Evolutionary conservation across 116 monocot species (phyloP), one percentile per base, ranked within the genome.

Genomic region (Posidonia oceanica): DNA sequence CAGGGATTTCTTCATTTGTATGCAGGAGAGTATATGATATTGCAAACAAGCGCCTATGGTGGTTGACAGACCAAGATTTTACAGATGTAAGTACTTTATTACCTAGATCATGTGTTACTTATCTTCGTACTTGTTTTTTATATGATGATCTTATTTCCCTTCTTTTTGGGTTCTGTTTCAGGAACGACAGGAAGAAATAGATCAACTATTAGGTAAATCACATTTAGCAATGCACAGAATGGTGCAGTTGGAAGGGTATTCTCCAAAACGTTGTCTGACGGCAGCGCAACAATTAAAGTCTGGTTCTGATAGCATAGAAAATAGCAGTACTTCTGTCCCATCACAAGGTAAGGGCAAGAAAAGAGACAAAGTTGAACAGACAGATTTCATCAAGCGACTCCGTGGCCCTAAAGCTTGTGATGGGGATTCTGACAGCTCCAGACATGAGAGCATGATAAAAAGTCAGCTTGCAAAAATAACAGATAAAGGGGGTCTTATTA

Each of bases 171-270:
- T 5, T 40, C 67, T 10, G 13, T 44, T 44, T 71, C 83, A 97
- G 97, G 89, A 92, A 69, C 88, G 78, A 42, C 91, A 89, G 71
- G 89, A 89, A 82, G 97, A 91, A 83, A 82, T 97, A 68, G 86
- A 89, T 76, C 63, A 78, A 54, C 75, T 91, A 74, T 79, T 92
- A 68, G 77, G 83, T 67, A 91, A 76, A 82, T 83, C 97, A 72
- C 70, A 77, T 71, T 54, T 80, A 89, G 97, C 92, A 82, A 97
- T 97, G 97, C 92, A 92, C 89, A 92, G 87, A 78, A 80, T 85
- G 81, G 83, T 96, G 60, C 92, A 87, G 61, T 89, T 89, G 61
- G 97, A 92, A 59, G 92, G 92, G 2, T 82, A 89, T 41, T 97
- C 97, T 61, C 97, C 97, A 22, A 97, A 92, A 77, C 74, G 84